Evolutionary conservation across 768 basidiomycete species (phyloP).

Genomic region (Mycena epipterygia): DNA sequence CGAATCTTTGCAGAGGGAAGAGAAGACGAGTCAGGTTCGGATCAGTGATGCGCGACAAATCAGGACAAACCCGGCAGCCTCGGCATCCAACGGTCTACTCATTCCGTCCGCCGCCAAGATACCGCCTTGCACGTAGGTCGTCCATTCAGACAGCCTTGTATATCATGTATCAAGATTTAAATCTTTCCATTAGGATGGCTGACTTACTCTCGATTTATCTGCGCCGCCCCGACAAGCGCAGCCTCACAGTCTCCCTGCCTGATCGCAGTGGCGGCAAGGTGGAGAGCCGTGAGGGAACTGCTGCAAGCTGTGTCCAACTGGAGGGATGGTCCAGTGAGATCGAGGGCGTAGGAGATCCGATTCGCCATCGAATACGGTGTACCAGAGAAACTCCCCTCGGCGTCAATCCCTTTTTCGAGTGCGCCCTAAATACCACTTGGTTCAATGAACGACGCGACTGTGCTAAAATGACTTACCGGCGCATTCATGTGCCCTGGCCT

Average conservation of each 20-base stretch:
- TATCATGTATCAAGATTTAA: too few relatives aligned
- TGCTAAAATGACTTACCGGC: too few relatives aligned
- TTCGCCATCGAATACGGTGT: constrained; percentile 46
- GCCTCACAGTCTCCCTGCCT: constrained; percentile 52
- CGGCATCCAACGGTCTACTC: constrained; percentile 33
- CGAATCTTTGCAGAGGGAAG: too few relatives aligned
- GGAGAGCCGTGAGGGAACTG: constrained; percentile 52
- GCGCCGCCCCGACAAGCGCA: constrained; percentile 52
- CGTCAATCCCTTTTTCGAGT: constrained; percentile 5
- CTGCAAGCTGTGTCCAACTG: constrained; percentile 56
- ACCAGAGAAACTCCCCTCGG: constrained; percentile 24
- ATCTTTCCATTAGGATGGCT: neutral
- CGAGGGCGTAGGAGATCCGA: constrained; percentile 47
- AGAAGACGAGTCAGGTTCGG: neutral
- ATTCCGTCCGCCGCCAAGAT: constrained; percentile 22
- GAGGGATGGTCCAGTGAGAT: constrained; percentile 50
- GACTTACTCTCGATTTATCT: constrained; percentile 39
- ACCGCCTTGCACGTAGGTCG: constrained; percentile 3
- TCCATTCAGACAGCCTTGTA: constrained; percentile 14
- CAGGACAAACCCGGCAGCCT: neutral
- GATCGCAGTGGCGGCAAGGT: constrained; percentile 54
- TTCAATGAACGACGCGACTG: neutral
- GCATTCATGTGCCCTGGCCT: too few relatives aligned
- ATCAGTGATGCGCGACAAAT: neutral
- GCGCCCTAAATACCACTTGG: too few relatives aligned